Evolutionary conservation across 257 asterid species (phyloP), one percentile per base, ranked within the genome.

Genomic region (Oldenlandia corymbosa): DNA sequence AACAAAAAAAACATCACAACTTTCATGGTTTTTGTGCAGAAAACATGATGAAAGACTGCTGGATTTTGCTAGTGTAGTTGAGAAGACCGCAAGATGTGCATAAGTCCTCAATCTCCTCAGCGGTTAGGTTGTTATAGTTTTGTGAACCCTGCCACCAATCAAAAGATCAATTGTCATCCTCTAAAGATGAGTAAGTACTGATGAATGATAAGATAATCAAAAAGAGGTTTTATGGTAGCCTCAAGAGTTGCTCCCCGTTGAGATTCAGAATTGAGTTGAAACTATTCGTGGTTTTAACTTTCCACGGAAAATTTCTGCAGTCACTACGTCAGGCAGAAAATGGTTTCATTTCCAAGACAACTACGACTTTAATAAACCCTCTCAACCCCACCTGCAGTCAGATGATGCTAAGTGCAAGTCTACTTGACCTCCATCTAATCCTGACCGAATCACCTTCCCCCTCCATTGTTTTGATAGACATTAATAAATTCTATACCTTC

Each of bases 61-160:
- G 81, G 59, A 92, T 73, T 70, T 77, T 78, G 81, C 81, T 78
- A 62, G 83, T 67, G 66, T 82, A 92, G 71, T 85, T 89, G 63
- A 85, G 30, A 47, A 92, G 85, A 61, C 99, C 96, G 58, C 99
- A 92, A 1, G 95, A 83, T 32, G 37, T 74, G 76, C 87, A 84
- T 71, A 92, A 68, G 71, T 87, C 97, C 73, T 92, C 86, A 37
- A 92, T 92, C 85, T 85, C 99, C 76, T 78, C 96, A 72, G 78
- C 82, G 0, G 88, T 87, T 49, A 85, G 69, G 69, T 71, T 81
- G 66, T 62, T 89, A 76, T 89, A 87, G 79, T 71, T 61, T 20
- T 75, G 67, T 26, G 70, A 47, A 21, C 31, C 69, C 94, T 88
- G 86, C 62, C 31, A 28, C 26, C 63, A 52, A 72, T 66, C 7